Base-by-base conservation (phyloP, 1,139 yeast species). In the Candida pseudocylindracea region DNA sequence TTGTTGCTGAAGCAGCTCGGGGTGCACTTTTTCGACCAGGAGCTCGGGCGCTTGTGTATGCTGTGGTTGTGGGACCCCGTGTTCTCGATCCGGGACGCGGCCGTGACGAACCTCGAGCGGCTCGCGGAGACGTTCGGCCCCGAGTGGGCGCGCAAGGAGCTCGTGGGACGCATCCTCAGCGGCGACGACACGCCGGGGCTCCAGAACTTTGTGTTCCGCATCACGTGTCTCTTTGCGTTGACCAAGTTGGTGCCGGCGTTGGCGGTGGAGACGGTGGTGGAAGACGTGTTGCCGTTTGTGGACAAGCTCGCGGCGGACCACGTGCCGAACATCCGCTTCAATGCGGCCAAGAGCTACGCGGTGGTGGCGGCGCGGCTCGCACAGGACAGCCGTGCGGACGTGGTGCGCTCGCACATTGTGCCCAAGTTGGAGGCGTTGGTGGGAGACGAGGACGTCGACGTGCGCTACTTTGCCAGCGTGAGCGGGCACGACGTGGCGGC, bases 51-150 rank as follows among this genome's bases (percentile, higher is more conserved):
- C 33, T 60, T 91, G 42, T 91, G 95, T 48, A 69, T 91, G 70
- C 78, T 88, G 15, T 91, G 98, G 96, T 62, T 91, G 42, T 85
- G 96, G 93, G 99, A 91, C 55, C 79, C 91, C 11, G 98, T 91
- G 30, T 88, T 71, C 53, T 88, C 96, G 7, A 85, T 91, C 40
- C 72, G 99, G 53, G 93, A 83, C 44, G 98, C 98, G 10, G 96
- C 96, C 1, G 93, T 91, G 28, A 56, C 63, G 38, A 91, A 85
- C 50, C 60, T 88, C 44, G 72, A 68, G 42, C 74, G 76, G 44
- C 62, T 91, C 44, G 73, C 94, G 4, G 67, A 66, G 40, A 83
- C 80, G 31, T 91, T 88, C 53, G 98, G 98, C 27, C 72, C 88
- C 20, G 72, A 72, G 30, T 91, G 99, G 99, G 92, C 95, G 33